Evolutionary conservation across 2,329 filamentous ascomycete genomes (phyloP).

Genomic region (Ophiostoma ulmi): DNA sequence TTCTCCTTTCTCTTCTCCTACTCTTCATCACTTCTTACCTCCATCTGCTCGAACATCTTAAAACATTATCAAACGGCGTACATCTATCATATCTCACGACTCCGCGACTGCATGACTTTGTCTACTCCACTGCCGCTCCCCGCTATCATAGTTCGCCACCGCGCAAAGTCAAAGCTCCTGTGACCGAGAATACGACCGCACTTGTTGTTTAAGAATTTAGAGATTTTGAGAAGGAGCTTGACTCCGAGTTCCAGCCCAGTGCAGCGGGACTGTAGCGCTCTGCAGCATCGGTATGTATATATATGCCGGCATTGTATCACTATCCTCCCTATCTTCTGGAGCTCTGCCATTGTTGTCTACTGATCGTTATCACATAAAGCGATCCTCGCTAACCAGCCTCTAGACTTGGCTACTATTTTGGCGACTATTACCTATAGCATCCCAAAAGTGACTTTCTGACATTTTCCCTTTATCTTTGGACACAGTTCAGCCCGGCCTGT

Average conservation of each 20-base stretch:
- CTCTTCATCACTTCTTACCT: not conserved
- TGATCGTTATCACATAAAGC: not conserved
- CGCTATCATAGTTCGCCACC: not conserved
- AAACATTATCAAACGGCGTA: not conserved
- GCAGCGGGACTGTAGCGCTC: not conserved
- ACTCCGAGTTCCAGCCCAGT: conserved; percentile 1
- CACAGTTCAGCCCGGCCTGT: not conserved
- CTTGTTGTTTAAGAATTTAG: not conserved
- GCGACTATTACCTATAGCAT: too few relatives aligned
- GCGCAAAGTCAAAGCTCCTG: conserved; percentile 6
- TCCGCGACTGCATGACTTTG: not conserved
- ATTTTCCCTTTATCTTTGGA: not conserved
- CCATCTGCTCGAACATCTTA: not conserved
- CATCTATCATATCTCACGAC: not conserved
- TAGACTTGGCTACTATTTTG: not conserved
- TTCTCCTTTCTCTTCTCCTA: not conserved
- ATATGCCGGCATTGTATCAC: not conserved
- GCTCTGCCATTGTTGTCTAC: conserved; percentile 1
- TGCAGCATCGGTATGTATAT: not conserved
- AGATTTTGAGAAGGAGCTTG: not conserved
- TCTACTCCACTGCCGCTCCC: conserved; percentile 2
- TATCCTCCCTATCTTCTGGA: not conserved
- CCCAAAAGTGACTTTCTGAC: not conserved
- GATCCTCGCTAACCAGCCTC: not conserved
- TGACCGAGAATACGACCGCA: conserved; percentile 8